phyloP scores from a whole-genome alignment of 208 protist genomes.

The Leishmania amazonensis region DNA sequence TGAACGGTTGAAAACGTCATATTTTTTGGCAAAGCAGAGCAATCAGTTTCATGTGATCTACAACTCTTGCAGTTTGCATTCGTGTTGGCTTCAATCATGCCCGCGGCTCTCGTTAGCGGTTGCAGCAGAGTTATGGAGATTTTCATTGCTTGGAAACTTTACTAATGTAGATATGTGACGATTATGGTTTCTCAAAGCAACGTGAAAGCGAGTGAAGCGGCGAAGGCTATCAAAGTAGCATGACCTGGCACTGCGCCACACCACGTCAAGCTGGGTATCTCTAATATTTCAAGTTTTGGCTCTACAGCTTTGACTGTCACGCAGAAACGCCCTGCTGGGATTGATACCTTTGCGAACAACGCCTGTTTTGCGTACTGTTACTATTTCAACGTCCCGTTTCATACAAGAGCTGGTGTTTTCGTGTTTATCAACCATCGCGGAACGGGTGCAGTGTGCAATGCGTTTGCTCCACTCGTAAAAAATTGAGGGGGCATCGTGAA shows the following conservation, averaged over 20 bases:
- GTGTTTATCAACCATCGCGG: constrained; percentile 37
- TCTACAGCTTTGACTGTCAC: constrained; percentile 23
- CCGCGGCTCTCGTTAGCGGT: constrained; percentile 32
- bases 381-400: constrained; percentile 31
- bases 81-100: background rate
- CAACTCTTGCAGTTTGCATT: background rate
- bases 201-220: constrained; percentile 13
- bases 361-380: constrained; percentile 38
- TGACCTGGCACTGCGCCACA: constrained; percentile 8
- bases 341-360: constrained; percentile 54
- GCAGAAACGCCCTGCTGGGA: constrained; percentile 14
- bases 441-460: constrained; percentile 27
- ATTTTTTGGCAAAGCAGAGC: background rate
- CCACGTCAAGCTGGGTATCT: constrained; percentile 25
- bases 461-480: constrained; percentile 36
- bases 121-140: constrained; percentile 41
- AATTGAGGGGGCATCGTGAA: constrained; percentile 37
- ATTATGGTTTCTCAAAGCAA: constrained; percentile 40
- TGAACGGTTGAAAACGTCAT: background rate
- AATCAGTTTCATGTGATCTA: background rate
- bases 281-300: constrained; percentile 8
- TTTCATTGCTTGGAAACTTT: constrained; percentile 36
- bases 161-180: constrained; percentile 25
- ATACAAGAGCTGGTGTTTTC: constrained; percentile 32
- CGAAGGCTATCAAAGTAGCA: constrained; percentile 16